A percentile compares a stretch with the other conserved stretches of the same genome.
Evolutionary conservation across 345 rosid species (phyloP).

Genomic region (Eucalyptus albens): DNA sequence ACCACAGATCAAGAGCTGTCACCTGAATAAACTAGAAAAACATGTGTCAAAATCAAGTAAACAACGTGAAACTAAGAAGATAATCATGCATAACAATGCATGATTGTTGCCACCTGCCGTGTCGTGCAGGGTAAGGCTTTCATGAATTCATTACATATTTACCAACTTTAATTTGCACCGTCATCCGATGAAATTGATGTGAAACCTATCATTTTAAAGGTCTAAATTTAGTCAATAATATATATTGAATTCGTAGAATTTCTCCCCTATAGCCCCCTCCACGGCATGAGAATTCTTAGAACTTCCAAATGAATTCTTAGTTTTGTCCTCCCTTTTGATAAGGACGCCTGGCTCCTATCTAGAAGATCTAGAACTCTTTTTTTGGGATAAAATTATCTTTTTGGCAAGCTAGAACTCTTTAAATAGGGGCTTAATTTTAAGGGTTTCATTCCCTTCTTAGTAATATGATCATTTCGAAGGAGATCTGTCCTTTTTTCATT

Average conservation of each 20-base stretch:
- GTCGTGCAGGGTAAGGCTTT: neutral
- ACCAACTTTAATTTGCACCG: neutral
- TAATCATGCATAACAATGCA: neutral
- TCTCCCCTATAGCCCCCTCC: neutral
- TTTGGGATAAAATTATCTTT: no score
- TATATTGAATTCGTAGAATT: neutral
- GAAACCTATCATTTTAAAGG: neutral
- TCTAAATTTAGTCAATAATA: neutral
- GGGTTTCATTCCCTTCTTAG: neutral
- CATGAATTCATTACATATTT: neutral
- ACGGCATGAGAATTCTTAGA: neutral
- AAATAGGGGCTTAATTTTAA: neutral
- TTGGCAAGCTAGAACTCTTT: no score
- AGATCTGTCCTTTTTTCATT: neutral
- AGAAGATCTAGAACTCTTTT: neutral
- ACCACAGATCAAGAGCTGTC: neutral
- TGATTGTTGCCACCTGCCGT: no score
- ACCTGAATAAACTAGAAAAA: neutral
- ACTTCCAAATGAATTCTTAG: neutral
- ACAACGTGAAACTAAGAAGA: neutral
- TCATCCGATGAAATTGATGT: neutral
- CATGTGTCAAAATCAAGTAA: neutral
- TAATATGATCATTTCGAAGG: neutral
- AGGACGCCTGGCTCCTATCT: neutral
- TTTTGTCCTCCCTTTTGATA: neutral